Percentiles rank a stretch among this genome's conserved stretches.
phyloP scores from a whole-genome alignment of 2,329 filamentous ascomycete species.

The Venturia nashicola region DNA sequence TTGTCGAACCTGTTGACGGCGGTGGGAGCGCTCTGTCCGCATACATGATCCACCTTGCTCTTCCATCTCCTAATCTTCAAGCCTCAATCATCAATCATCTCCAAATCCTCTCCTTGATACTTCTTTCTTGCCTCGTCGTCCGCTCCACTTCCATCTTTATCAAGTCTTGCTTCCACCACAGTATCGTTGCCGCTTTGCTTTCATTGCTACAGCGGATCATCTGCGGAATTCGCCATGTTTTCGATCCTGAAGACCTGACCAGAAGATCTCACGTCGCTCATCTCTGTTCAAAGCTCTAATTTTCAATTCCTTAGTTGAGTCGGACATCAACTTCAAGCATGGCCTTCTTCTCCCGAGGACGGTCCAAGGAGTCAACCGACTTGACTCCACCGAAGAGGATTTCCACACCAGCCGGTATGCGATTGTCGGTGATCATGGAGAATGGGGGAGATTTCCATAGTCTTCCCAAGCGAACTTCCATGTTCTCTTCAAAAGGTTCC shows the following conservation, averaged over 20 bases:
- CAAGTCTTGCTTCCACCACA: not conserved
- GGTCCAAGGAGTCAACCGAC: not conserved
- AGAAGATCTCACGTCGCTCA: not conserved
- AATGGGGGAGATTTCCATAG: constrained; percentile 13
- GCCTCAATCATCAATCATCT: not conserved
- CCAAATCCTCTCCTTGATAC: not conserved
- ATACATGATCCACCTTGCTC: not conserved
- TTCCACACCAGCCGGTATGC: constrained; percentile 28
- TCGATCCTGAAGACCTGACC: not conserved
- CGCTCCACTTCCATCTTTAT: not conserved
- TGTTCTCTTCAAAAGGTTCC: constrained; percentile 4
- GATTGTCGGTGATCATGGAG: constrained; percentile 29
- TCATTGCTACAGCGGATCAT: not conserved
- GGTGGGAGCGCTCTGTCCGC: not conserved
- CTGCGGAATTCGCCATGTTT: not conserved
- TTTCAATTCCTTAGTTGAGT: not conserved
- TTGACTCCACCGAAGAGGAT: constrained; percentile 25
- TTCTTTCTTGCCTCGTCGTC: not conserved
- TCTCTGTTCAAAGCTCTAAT: not conserved
- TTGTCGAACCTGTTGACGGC: not conserved
- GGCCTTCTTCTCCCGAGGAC: not conserved
- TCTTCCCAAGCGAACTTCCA: constrained; percentile 10
- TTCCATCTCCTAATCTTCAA: not conserved
- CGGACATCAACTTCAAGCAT: not conserved
- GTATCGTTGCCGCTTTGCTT: not conserved